Conservation (phyloP, 2,329 filamentous ascomycete species). For the Alternaria novae-zelandiae region DNA sequence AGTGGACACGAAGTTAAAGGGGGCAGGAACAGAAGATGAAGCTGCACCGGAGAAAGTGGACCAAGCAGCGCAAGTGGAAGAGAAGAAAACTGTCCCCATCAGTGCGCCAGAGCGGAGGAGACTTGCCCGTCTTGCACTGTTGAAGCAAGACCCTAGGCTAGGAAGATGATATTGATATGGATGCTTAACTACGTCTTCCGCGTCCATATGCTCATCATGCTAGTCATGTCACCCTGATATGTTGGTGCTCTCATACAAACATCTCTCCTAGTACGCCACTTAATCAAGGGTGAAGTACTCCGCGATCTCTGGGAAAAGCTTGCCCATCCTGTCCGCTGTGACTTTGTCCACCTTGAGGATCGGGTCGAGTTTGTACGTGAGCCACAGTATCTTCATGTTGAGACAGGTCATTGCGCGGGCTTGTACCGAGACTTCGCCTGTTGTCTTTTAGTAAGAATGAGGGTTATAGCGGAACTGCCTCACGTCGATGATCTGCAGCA, state of each 20-base stretch:
- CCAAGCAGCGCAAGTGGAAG: background rate
- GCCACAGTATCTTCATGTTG: background rate
- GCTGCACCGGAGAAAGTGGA: background rate
- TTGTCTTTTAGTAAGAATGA: background rate
- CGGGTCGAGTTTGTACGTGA: background rate
- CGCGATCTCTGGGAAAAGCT: background rate
- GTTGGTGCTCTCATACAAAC: background rate
- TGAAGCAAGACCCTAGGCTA: background rate
- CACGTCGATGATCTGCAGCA: background rate
- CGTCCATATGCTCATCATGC: background rate
- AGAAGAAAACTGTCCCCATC: background rate
- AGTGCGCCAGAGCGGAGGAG: slow-evolving; percentile 4
- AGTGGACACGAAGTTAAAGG: background rate
- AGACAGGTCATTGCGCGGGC: background rate
- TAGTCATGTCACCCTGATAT: background rate
- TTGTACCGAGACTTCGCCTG: background rate
- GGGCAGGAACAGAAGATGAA: background rate
- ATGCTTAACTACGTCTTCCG: background rate
- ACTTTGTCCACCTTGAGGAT: background rate
- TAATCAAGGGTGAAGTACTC: background rate
- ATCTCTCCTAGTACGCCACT: background rate
- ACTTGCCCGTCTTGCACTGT: background rate
- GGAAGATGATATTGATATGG: background rate
- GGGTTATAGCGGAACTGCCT: background rate
- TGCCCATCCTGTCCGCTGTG: background rate